Base-by-base conservation (phyloP, 2,329 filamentous ascomycete genomes). In the Ceratocystis cacaofunesta region DNA sequence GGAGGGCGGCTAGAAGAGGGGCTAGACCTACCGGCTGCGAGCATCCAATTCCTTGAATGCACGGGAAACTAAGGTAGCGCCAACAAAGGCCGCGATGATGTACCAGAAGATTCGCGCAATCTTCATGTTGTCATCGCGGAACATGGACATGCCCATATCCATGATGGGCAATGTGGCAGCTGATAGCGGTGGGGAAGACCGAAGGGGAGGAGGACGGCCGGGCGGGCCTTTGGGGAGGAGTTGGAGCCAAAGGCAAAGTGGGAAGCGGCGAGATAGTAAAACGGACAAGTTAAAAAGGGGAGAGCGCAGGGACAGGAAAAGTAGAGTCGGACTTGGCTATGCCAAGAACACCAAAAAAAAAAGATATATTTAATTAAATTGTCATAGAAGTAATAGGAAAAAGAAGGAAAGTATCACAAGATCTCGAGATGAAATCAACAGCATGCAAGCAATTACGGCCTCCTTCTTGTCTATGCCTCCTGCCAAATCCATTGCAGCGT, bases 61-160 rank as follows among this genome's bases (percentile, higher is more conserved):
- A 2, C 79, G 79, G 30, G 78, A 70, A 0, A 71, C 65, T 2
- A 75, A 70, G 4, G 81, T 70, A 0, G 78, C 68, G 1, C 75
- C 79, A 3, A 83, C 70, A 28, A 79, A 77, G 17, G 75, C 78
- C 6, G 77, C 81, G 46, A 83, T 74, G 43, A 82, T 78, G 70
- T 85, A 85, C 83, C 83, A 86, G 70, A 80, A 86, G 1, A 76
- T 77, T 19, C 75, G 76, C 17, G 83, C 82, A 62, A 84, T 72
- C 12, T 71, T 72, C 69, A 73, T 75, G 69, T 82, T 81, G 36
- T 71, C 73, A 1, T 70, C 61, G 66, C 75, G 73, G 70, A 80
- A 81, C 68, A 75, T 72, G 62, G 70, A 71, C 41, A 71, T 72
- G 10, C 73, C 72, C 72, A 72, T 73, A 19, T 66, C 66, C 68